Percentiles rank a stretch among this genome's conserved stretches.
These are phyloP conservation scores for Teunomyces lycoperdinae DNA, from an alignment of 805 yeast species.

Conservation along the genomic window DNA sequence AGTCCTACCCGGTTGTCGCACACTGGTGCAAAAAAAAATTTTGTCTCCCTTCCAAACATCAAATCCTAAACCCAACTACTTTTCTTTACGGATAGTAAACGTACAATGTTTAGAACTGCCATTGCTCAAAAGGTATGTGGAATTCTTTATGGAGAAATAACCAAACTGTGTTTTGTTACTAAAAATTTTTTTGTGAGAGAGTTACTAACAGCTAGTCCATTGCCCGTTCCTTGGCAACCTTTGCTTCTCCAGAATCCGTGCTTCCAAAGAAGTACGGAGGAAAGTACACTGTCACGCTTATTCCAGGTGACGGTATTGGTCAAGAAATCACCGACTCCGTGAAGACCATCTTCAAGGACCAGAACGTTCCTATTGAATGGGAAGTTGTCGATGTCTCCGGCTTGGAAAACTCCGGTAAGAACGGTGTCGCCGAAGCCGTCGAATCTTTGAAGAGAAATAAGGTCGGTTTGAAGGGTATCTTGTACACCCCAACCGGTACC, in stretches of 20 bases:
- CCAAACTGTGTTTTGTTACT: background rate
- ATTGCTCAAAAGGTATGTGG: slow-evolving; percentile 21
- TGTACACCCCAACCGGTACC: slow-evolving; percentile 81
- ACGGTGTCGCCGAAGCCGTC: slow-evolving; percentile 81
- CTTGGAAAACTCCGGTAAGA: slow-evolving; percentile 50
- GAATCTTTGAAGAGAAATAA: slow-evolving; percentile 91
- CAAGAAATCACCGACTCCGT: slow-evolving; percentile 94
- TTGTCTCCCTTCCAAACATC: slow-evolving; percentile 1
- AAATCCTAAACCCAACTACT: slow-evolving; percentile 1
- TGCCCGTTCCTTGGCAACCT: slow-evolving; percentile 50
- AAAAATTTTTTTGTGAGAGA: background rate
- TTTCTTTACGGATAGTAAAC: slow-evolving; percentile 5
- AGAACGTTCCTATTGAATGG: slow-evolving; percentile 91
- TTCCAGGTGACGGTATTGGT: slow-evolving; percentile 99
- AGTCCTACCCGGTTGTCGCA: slow-evolving; percentile 2
- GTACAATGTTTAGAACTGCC: slow-evolving; percentile 19
- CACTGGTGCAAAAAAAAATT: slow-evolving; percentile 3
- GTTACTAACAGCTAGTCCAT: slow-evolving; percentile 33
- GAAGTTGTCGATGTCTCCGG: slow-evolving; percentile 55
- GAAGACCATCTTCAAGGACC: slow-evolving; percentile 80
- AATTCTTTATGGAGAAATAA: background rate
- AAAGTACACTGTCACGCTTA: slow-evolving; percentile 86
- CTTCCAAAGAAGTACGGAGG: slow-evolving; percentile 94
- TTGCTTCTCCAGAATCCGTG: slow-evolving; percentile 57
- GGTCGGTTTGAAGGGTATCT: slow-evolving; percentile 94